phyloP scores from a whole-genome alignment of 2,329 filamentous ascomycete genomes.

The Thielaviopsis populi region DNA sequence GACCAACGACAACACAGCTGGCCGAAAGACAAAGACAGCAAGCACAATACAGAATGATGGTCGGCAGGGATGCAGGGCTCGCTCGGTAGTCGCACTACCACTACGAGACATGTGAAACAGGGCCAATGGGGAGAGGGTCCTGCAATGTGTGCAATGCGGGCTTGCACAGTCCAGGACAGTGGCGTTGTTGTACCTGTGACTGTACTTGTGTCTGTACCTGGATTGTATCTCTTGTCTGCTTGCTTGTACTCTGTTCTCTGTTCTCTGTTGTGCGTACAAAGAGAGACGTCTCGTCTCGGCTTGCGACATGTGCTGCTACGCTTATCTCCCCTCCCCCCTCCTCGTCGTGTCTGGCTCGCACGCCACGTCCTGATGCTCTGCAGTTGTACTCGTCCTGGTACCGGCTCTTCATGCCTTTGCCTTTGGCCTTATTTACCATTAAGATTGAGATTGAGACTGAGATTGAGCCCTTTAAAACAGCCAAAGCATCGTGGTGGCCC shows the following conservation, averaged over 20 bases:
- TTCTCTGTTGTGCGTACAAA: not conserved
- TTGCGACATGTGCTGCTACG: constrained; percentile 5
- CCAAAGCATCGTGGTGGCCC: too few species aligned
- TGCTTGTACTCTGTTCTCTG: not conserved
- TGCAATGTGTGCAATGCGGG: not conserved
- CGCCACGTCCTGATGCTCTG: not conserved
- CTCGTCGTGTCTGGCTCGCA: not conserved
- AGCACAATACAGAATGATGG: not conserved
- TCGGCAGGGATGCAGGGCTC: not conserved
- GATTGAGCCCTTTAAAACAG: not conserved
- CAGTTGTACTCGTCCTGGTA: not conserved
- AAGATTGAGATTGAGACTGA: too few species aligned
- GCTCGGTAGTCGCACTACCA: not conserved
- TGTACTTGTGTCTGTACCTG: not conserved
- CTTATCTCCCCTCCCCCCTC: too few species aligned
- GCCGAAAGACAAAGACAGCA: not conserved
- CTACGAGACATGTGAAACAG: not conserved
- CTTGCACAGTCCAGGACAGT: not conserved
- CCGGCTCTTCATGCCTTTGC: not conserved
- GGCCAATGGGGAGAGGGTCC: not conserved
- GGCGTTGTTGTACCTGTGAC: not conserved
- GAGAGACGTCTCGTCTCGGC: not conserved
- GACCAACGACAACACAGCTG: not conserved
- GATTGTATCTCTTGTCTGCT: not conserved
- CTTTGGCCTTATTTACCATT: too few species aligned